Conservation (phyloP, 805 yeast genomes). For the Cyberlindnera mississippiensis region DNA sequence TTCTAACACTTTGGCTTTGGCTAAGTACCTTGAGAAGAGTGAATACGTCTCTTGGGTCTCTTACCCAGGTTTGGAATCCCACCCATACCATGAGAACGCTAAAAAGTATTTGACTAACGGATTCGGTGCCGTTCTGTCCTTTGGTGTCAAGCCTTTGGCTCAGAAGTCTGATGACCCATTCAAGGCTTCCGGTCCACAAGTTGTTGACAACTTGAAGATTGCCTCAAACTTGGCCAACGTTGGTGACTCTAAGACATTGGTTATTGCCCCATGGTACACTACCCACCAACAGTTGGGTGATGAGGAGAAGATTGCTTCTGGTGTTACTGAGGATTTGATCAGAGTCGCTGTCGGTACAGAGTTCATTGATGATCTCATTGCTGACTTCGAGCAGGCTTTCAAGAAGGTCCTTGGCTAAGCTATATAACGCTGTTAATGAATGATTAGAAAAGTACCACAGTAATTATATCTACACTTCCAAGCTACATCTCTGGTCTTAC, state of each 20-base stretch:
- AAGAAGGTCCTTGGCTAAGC: conserved; percentile 45
- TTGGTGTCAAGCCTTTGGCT: conserved; percentile 74
- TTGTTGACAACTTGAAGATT: conserved; percentile 78
- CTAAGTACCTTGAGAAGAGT: conserved; percentile 67
- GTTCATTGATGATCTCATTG: conserved; percentile 85
- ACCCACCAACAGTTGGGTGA: conserved; percentile 90
- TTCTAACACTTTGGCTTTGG: conserved; percentile 74
- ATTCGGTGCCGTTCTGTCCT: conserved; percentile 84
- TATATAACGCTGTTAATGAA: too few species aligned
- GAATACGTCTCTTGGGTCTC: conserved; percentile 85
- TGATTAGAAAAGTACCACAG: neutral
- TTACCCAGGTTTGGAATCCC: conserved; percentile 82
- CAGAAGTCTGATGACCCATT: conserved; percentile 55
- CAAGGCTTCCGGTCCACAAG: conserved; percentile 73
- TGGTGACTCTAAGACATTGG: conserved; percentile 93
- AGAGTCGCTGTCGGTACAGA: conserved; percentile 92
- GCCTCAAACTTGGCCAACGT: conserved; percentile 95
- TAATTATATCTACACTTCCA: too few species aligned
- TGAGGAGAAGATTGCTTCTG: conserved; percentile 75
- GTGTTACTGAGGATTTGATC: conserved; percentile 84
- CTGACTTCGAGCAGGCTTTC: conserved; percentile 85
- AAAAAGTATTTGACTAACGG: conserved; percentile 78
- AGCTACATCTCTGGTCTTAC: too few species aligned
- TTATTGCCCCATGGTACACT: conserved; percentile 93
- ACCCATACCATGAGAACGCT: conserved; percentile 74